Evolutionary conservation across 257 asterid genomes (phyloP).

Genomic region (Schizonepeta tenuifolia): DNA sequence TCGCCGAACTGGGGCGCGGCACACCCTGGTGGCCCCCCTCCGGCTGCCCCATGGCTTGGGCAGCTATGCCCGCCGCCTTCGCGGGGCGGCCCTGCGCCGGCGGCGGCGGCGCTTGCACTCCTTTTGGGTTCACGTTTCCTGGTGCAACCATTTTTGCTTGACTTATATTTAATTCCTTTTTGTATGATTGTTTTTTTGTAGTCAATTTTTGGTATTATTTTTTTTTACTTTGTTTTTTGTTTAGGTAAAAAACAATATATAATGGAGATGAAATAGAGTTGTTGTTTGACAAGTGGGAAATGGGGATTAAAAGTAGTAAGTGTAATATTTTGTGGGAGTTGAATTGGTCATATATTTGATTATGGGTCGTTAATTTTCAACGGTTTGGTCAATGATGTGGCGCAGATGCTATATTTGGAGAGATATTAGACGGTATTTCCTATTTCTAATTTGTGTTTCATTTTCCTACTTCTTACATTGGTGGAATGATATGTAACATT

Average conservation of each 20-base stretch:
- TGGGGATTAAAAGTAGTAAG: conserved; percentile 31
- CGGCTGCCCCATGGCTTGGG: conserved; percentile 18
- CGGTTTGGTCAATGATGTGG: too few relatives aligned
- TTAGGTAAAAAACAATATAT: not conserved
- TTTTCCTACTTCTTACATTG: too few relatives aligned
- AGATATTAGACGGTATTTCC: not conserved
- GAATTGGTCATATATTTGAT: conserved; percentile 25
- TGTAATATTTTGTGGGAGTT: not conserved
- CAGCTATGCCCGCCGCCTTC: conserved; percentile 34
- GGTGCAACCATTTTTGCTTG: conserved; percentile 52
- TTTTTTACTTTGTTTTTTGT: not conserved
- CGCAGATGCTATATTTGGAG: not conserved
- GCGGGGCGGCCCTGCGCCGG: conserved; percentile 53
- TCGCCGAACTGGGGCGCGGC: conserved; percentile 52
- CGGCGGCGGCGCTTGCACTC: conserved; percentile 51
- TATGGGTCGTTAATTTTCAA: not conserved
- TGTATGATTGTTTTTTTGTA: not conserved
- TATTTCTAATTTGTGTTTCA: too few relatives aligned
- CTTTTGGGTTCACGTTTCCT: conserved; percentile 49
- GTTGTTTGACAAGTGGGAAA: conserved; percentile 43
- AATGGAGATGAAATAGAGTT: conserved; percentile 2
- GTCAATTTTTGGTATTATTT: not conserved
- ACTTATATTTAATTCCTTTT: not conserved
- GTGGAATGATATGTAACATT: too few relatives aligned
- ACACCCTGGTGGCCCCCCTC: conserved; percentile 47